phyloP scores from a whole-genome alignment of 352 stramenopile genomes.

The Phytophthora capsici region DNA sequence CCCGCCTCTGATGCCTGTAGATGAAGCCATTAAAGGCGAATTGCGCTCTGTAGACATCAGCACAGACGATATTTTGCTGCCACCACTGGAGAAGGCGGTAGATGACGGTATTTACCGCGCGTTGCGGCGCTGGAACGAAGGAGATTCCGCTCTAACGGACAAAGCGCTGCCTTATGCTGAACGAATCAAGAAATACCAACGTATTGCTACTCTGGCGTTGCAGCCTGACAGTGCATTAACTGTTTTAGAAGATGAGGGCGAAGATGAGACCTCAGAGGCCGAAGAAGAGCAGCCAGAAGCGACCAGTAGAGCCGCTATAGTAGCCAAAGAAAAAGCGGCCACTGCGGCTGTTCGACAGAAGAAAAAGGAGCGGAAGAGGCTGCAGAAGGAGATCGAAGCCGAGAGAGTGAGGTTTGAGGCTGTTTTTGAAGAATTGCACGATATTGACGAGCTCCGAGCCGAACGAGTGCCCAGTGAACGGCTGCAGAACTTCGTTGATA shows the following conservation, averaged over 20 bases:
- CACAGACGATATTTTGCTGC: constrained; percentile 55
- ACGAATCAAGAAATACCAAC: constrained; percentile 64
- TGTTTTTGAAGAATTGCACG: constrained; percentile 48
- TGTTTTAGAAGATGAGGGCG: constrained; percentile 18
- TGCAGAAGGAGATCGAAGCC: constrained; percentile 34
- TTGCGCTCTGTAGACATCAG: constrained; percentile 53
- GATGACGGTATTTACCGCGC: constrained; percentile 62
- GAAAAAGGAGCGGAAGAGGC: constrained; percentile 28
- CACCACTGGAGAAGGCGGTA: constrained; percentile 62
- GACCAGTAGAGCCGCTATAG: constrained; percentile 20
- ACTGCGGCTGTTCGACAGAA: constrained; percentile 17
- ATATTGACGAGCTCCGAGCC: constrained; percentile 49
- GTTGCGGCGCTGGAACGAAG: constrained; percentile 67
- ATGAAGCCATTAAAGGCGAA: constrained; percentile 10
- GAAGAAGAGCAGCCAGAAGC: constrained; percentile 19
- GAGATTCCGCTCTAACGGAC: constrained; percentile 54
- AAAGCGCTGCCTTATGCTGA: constrained; percentile 61
- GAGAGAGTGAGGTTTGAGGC: constrained; percentile 33
- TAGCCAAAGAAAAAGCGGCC: constrained; percentile 32
- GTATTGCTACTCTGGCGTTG: constrained; percentile 54
- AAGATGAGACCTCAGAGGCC: constrained; percentile 13
- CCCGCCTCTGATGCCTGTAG: constrained; percentile 46
- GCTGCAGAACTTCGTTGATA: constrained; percentile 56
- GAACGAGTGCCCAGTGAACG: constrained; percentile 50
- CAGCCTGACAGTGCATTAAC: constrained; percentile 41